phyloP scores from a whole-genome alignment of 1,284 basidiomycete species.

The Quambalaria eucalypti region DNA sequence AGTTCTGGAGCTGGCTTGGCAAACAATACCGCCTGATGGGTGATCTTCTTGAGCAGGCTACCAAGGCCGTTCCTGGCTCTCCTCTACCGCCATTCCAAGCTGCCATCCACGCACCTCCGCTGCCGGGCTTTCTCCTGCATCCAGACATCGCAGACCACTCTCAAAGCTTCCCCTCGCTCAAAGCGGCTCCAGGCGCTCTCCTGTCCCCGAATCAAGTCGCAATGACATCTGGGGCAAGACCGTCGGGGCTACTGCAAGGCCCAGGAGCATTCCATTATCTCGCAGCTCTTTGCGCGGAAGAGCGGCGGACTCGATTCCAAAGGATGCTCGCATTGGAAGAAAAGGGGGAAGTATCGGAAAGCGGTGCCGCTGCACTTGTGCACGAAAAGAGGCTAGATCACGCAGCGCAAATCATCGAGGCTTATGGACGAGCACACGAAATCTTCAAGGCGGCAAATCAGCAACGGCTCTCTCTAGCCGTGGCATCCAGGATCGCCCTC shows the following conservation, averaged over 20 bases:
- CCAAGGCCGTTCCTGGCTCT: conserved; percentile 5
- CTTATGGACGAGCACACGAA: conserved; percentile 22
- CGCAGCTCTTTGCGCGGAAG: conserved; percentile 32
- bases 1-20: conserved; percentile 93
- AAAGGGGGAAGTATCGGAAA: conserved; percentile 1
- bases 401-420: conserved; percentile 20
- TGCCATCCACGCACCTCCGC: conserved; percentile 16
- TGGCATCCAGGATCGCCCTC: conserved; percentile 26
- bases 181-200: conserved; percentile 12
- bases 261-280: conserved; percentile 29
- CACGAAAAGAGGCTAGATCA: conserved; percentile 34
- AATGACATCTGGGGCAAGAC: conserved; percentile 8
- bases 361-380: conserved; percentile 12
- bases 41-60: conserved; percentile 27
- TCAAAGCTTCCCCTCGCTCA: not conserved
- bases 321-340: conserved; percentile 2
- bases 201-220: conserved; percentile 21
- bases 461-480: conserved; percentile 15
- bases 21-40: conserved; percentile 55
- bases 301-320: conserved; percentile 20
- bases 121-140: conserved; percentile 23
- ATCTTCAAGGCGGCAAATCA: conserved; percentile 13
- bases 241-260: conserved; percentile 9
- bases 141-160: conserved; percentile 12
- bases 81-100: conserved; percentile 20